Evolutionary conservation across 164 flowering plant species (phyloP), one percentile per base, ranked within the genome.

Genomic region (Chimonanthus salicifolius): DNA sequence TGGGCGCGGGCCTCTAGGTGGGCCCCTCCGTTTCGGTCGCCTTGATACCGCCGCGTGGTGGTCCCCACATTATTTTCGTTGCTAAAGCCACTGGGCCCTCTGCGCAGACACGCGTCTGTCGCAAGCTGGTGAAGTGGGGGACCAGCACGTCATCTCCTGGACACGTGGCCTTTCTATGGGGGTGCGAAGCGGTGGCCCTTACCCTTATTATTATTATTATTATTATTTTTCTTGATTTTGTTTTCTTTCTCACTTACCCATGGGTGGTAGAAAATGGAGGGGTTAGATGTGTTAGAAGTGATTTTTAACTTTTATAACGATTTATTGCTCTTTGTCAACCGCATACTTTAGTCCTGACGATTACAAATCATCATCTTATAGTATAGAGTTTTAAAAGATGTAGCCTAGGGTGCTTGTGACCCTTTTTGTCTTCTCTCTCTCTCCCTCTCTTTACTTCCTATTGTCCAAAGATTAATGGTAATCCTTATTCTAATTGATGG

Each of bases 1-100:
- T 16, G 46, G 68, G 68, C 68, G 68, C 48, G 68, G 68, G 68
- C 46, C 48, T 48, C 68, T 43, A 45, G 16, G 45, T 21, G 43
- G 68, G 68, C 47, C 6, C 68, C 68, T 15, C 68, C n/a, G 20
- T 48, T 44, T 63, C 44, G 4, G 10, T 63, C 47, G 48, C 10
- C 47, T 65, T 48, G 16, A 11, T 4, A 18, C 68, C 15, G 20
- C 68, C 68, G 68, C 18, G 47, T 65, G 68, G 48, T 15, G 68
- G 68, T 43, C 68, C 68, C 68, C 47, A 65, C 49, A 20, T 63
- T 10, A 13, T n/a, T 11, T 63, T 8, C 3, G 68, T 2, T 3
- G 60, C 46, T 9, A 65, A 43, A 65, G 68, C 6, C 6, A 3
- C 47, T 43, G 48, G 48, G 48, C 49, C 68, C 18, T 33, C 21